A percentile compares a stretch with the other conserved stretches of the same genome.
phyloP scores from a whole-genome alignment of 2,329 filamentous ascomycete genomes.

The Cercospora canescens region DNA sequence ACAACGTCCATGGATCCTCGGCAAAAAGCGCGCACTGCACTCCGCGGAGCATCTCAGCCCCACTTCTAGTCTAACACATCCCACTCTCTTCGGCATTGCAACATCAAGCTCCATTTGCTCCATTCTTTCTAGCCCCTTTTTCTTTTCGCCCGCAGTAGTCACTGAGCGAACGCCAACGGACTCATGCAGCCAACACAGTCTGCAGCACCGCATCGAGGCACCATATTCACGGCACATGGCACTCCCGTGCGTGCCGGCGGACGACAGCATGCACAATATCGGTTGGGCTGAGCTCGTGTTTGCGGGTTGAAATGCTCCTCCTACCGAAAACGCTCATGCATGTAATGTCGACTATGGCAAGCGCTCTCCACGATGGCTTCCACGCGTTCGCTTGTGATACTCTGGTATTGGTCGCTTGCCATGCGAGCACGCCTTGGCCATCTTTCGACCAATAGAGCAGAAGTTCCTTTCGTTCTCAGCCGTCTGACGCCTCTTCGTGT shows the following conservation, averaged over 20 bases:
- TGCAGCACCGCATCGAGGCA: not conserved
- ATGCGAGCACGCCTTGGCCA: not conserved
- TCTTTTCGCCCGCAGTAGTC: not conserved
- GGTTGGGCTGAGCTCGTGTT: not conserved
- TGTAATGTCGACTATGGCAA: not conserved
- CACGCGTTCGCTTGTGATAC: not conserved
- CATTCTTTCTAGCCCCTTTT: not conserved
- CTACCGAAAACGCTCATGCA: not conserved
- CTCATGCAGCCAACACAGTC: not conserved
- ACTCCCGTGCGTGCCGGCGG: not conserved
- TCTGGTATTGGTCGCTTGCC: not conserved
- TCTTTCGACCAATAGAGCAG: not conserved
- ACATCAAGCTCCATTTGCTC: not conserved
- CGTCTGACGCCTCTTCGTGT: too few relatives aligned
- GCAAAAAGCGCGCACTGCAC: not conserved
- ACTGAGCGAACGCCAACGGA: not conserved
- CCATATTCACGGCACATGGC: not conserved
- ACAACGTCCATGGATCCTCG: not conserved
- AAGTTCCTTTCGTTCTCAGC: not conserved
- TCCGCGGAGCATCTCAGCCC: not conserved
- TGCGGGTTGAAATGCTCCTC: not conserved
- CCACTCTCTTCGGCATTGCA: too few relatives aligned
- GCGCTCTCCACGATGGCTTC: not conserved
- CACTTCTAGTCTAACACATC: not conserved
- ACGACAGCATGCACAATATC: not conserved